These are phyloP conservation scores for Tolypocladium tundrense DNA, from an alignment of 2,329 filamentous ascomycete species.

Conservation along the genomic window DNA sequence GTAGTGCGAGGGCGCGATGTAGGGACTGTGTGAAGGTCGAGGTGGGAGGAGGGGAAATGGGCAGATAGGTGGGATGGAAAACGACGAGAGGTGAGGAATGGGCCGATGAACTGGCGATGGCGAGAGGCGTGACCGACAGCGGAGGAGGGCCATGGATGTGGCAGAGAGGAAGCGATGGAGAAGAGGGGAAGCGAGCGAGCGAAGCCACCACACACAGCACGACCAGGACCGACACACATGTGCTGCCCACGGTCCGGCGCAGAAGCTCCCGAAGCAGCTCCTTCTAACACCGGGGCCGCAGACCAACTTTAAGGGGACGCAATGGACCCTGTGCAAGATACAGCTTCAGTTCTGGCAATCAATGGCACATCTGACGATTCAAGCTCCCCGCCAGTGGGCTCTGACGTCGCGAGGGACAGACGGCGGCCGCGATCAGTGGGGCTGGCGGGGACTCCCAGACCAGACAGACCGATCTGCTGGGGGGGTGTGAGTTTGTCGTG, in stretches of 20 bases:
- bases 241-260: neutral
- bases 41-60: neutral
- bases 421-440: slow-evolving; percentile 5
- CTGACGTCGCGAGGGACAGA: neutral
- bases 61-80: neutral
- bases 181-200: neutral
- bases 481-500: neutral
- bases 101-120: neutral
- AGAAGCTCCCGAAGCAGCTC: neutral
- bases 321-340: neutral
- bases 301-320: neutral
- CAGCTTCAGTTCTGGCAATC: too few species aligned
- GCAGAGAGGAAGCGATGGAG: neutral
- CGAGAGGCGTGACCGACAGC: neutral
- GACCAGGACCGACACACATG: neutral
- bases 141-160: neutral
- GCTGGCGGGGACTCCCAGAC: neutral
- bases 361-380: neutral
- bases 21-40: neutral
- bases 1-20: neutral
- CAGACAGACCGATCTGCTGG: neutral
- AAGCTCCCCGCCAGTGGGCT: neutral
- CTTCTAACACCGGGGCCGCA: too few species aligned
- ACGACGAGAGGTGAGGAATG: neutral
- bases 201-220: neutral